Base-by-base conservation (phyloP, 176 grass and related monocot species). In the Avena eriantha region DNA sequence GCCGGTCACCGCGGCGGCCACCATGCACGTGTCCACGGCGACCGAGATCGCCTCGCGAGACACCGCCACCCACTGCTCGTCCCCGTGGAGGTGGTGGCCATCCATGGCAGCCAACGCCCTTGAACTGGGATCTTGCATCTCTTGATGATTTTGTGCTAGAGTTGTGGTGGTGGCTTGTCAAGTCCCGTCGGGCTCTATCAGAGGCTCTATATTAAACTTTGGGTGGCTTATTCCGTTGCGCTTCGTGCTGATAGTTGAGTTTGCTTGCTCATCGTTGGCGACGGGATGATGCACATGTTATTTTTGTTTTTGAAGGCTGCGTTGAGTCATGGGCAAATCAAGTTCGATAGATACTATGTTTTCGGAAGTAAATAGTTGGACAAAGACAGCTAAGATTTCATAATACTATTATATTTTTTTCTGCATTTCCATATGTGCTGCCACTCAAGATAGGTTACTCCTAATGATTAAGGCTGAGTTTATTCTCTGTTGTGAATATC, bases 1-100 rank as follows among this genome's bases (percentile, higher is more conserved):
- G 34, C 95, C 91, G 8, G 43, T 47, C 50, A 95, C 21, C 45
- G 58, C 53, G 0, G 77, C 77, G 77, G 69, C 85, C 0, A 74
- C 76, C 15, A 91, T 77, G 51, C 85, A 91, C 76, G 79, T 82
- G 41, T 91, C 81, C n/a, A 81, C 49, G 50, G 50, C 75, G 2
- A 54, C 80, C 1, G 75, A 68, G 3, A 77, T 34, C 66, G 24
- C n/a, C 35, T 47, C 24, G 8, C 70, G 6, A 18, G 61, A 6
- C 4, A 33, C 8, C 19, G 23, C 11, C 1, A 76, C 3, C 47
- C 47, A 8, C 73, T 76, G 47, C 47, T 76, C 8, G 17, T 34
- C 5, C 24, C 23, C 14, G 55, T 33, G 36, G 23, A 69, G 24
- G n/a, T 34, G 41, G 4, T 24, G 56, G 9, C 31, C 46, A 24